phyloP scores from a whole-genome alignment of 73 alveolate species.

The Breviolum minutum region DNA sequence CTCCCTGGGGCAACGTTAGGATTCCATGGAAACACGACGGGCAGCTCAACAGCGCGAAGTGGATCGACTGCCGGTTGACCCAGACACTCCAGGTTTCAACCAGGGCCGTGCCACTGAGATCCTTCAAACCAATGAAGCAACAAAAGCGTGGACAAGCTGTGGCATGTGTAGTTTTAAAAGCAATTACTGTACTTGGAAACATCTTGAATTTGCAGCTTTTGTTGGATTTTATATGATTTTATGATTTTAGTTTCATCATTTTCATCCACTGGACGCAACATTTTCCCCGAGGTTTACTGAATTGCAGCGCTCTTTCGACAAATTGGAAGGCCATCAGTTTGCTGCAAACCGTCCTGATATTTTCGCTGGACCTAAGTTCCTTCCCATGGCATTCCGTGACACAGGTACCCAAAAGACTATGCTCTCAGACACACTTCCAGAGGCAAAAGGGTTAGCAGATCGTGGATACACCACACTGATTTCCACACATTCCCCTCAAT shows the following conservation, averaged over 20 bases:
- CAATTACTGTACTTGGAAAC: too few species aligned
- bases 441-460: background rate
- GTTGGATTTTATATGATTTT: too few species aligned
- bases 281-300: slow-evolving; percentile 26
- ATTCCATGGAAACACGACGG: slow-evolving; percentile 53
- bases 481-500: background rate
- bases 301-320: slow-evolving; percentile 43
- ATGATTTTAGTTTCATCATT: too few species aligned
- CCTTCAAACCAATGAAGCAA: background rate
- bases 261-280: background rate
- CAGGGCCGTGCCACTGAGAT: background rate
- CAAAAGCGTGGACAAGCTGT: background rate
- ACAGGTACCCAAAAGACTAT: slow-evolving; percentile 30
- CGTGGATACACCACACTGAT: background rate
- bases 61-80: slow-evolving; percentile 27
- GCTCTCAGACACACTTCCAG: slow-evolving; percentile 40
- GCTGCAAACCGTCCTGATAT: background rate
- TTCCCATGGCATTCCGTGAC: background rate
- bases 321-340: slow-evolving; percentile 25
- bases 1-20: background rate
- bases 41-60: slow-evolving; percentile 75
- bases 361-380: background rate
- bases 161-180: background rate
- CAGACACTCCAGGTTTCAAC: background rate
- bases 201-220: too few species aligned